Evolutionary conservation across 2,329 filamentous ascomycete genomes (phyloP).

Genomic region (Coniochaeta prunicola): DNA sequence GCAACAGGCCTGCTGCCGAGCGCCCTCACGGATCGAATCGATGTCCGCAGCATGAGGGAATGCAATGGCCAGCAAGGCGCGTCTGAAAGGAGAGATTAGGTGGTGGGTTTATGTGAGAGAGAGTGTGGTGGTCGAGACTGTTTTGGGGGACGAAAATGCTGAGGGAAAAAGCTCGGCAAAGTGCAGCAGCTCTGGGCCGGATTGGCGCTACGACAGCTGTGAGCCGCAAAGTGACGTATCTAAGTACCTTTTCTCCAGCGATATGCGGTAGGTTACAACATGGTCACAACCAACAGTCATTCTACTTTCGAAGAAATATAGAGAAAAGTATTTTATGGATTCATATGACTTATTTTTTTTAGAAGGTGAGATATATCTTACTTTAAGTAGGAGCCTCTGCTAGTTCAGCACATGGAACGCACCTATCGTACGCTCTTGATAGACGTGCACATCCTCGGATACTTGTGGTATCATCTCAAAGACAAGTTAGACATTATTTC

Average conservation of each 20-base stretch:
- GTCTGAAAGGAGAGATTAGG: slow-evolving; percentile 10
- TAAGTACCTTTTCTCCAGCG: background rate
- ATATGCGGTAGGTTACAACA: too few relatives aligned
- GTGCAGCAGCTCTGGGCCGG: background rate
- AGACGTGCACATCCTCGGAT: too few relatives aligned
- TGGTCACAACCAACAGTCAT: too few relatives aligned
- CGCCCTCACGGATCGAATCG: slow-evolving; percentile 56
- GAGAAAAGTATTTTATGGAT: too few relatives aligned
- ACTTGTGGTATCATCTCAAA: too few relatives aligned
- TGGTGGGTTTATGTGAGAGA: slow-evolving; percentile 17
- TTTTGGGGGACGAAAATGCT: slow-evolving; percentile 9
- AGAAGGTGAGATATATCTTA: too few relatives aligned
- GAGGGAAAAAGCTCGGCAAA: slow-evolving; percentile 22
- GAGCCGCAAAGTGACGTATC: slow-evolving; percentile 2
- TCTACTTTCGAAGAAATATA: too few relatives aligned
- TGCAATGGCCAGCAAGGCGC: slow-evolving; percentile 34
- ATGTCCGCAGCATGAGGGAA: slow-evolving; percentile 62
- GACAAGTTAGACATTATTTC: too few relatives aligned
- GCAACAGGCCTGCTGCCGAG: slow-evolving; percentile 47
- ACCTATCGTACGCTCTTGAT: too few relatives aligned
- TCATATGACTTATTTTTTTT: too few relatives aligned
- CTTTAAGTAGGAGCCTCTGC: too few relatives aligned
- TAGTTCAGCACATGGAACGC: too few relatives aligned
- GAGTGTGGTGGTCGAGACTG: slow-evolving; percentile 17
- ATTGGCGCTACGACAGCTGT: slow-evolving; percentile 1